Base-by-base conservation (phyloP, 2,329 filamentous ascomycete species). In the Diaporthe aspalathi region DNA sequence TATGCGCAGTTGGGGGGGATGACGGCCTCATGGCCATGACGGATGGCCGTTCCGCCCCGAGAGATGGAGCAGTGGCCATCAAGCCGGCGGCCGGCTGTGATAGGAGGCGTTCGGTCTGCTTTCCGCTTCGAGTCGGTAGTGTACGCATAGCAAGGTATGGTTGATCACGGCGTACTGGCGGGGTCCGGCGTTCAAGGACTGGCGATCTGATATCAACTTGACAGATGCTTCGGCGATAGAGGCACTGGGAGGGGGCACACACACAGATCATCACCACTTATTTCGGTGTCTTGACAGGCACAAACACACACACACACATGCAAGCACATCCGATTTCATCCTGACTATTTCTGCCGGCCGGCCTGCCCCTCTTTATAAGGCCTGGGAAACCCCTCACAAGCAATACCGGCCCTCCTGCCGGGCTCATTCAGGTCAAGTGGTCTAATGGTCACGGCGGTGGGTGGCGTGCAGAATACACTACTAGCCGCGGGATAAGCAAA, bases 181-280 rank as follows among this genome's bases (percentile, higher is more conserved):
- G 29, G 45, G 24, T 50, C 29, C 38, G 60, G 75, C 75, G 75
- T 76, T 72, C n/a, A 53, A 40, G 70, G 74, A 35, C 56, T 29
- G 72, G 24, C 43, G 56, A 27, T 67, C 20, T 65, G 60, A 65
- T 65, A 50, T 38, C 45, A 12, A 20, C 45, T 38, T 29, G 45
- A 50, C 38, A 65, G 60, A 65, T 38, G 14, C n/a, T 65, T 65
- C 29, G 60, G 60, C 45, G n/a, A 38, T 38, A 20, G 60, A 50
- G 6, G 40, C 27, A 49, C 17, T 47, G 57, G 60, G 24, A n/a
- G 45, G 60, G 35, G 35, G n/a, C n/a, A n/a, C 35, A 38, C 35
- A 12, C 20, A 40, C 20, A 24, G 20, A 24, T 35, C 60, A 65
- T 65, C 60, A 50, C 60, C 60, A 65, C 60, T 65, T 65, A 65